These are phyloP conservation scores for Xerophyta viscosa DNA, from an alignment of 106 monocot genomes.

Conservation along the genomic window DNA sequence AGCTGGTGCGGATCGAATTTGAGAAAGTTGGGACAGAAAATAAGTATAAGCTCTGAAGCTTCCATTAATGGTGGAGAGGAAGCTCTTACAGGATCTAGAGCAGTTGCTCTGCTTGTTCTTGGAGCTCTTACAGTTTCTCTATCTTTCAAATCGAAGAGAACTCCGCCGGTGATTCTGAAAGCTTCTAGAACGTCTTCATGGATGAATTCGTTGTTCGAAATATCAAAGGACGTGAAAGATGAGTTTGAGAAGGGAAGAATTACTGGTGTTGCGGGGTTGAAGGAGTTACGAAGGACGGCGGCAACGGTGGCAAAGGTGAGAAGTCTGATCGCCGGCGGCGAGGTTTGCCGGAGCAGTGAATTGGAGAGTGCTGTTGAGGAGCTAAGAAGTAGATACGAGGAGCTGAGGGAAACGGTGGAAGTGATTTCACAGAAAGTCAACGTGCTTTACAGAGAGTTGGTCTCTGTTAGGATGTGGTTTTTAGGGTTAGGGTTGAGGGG, in stretches of 20 bases:
- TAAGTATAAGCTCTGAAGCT: not conserved
- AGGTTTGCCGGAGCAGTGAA: not conserved
- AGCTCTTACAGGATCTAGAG: conserved; percentile 21
- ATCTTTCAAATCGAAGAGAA: conserved; percentile 15
- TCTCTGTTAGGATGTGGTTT: conserved; percentile 23
- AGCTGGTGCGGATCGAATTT: conserved; percentile 32
- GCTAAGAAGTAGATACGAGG: conserved; percentile 19
- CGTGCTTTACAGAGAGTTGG: conserved; percentile 27
- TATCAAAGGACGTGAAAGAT: conserved; percentile 29
- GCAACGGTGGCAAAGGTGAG: conserved; percentile 14
- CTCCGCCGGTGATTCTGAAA: not conserved
- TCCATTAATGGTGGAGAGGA: conserved; percentile 2
- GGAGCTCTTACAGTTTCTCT: conserved; percentile 10
- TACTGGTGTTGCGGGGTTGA: conserved; percentile 12
- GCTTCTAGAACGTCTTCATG: conserved; percentile 8
- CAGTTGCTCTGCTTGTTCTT: conserved; percentile 18
- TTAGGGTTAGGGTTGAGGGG: conserved; percentile 12
- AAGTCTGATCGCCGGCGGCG: not conserved
- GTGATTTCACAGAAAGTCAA: conserved; percentile 25
- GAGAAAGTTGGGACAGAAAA: conserved; percentile 27
- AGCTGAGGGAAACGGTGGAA: conserved; percentile 22
- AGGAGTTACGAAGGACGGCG: conserved; percentile 20
- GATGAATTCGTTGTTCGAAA: conserved; percentile 17
- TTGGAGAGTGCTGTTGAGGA: not conserved
- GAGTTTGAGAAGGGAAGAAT: conserved; percentile 31